Percentiles rank a stretch among this genome's conserved stretches.
Evolutionary conservation across 768 basidiomycete genomes (phyloP).

Genomic region (Cystofilobasidium ferigula): DNA sequence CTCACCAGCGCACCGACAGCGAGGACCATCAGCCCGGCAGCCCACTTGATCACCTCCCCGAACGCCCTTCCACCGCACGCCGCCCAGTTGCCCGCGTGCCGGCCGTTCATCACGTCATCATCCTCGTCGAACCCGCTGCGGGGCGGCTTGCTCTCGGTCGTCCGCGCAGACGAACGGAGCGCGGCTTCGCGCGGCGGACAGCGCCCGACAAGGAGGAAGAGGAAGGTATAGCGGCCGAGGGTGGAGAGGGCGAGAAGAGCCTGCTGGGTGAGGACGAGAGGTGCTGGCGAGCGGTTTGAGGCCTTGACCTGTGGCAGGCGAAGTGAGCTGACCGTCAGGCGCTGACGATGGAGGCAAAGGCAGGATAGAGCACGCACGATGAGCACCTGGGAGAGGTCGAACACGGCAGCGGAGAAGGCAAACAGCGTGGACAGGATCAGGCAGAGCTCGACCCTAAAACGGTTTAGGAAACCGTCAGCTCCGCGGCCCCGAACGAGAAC

Average conservation of each 20-base stretch:
- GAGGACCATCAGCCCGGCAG: neutral
- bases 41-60: neutral
- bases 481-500: neutral
- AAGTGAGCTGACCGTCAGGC: too few relatives aligned
- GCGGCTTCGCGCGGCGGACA: slow-evolving; percentile 7
- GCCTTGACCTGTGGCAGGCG: neutral
- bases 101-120: neutral
- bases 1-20: neutral
- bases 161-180: neutral
- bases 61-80: neutral
- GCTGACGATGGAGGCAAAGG: neutral
- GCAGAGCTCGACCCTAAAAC: slow-evolving; percentile 12
- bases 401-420: slow-evolving; percentile 16
- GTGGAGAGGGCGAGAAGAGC: neutral
- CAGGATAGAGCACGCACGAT: neutral
- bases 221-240: neutral
- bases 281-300: neutral
- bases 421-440: slow-evolving; percentile 2
- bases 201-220: neutral
- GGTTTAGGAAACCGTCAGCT: too few relatives aligned
- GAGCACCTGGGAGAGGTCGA: slow-evolving; percentile 10
- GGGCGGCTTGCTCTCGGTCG: neutral
- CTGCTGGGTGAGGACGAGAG: slow-evolving; percentile 8
- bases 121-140: slow-evolving; percentile 3
- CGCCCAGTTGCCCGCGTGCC: neutral